These are phyloP conservation scores for Pythium dissotocum DNA, from an alignment of 352 stramenopile species.

Conservation along the genomic window DNA sequence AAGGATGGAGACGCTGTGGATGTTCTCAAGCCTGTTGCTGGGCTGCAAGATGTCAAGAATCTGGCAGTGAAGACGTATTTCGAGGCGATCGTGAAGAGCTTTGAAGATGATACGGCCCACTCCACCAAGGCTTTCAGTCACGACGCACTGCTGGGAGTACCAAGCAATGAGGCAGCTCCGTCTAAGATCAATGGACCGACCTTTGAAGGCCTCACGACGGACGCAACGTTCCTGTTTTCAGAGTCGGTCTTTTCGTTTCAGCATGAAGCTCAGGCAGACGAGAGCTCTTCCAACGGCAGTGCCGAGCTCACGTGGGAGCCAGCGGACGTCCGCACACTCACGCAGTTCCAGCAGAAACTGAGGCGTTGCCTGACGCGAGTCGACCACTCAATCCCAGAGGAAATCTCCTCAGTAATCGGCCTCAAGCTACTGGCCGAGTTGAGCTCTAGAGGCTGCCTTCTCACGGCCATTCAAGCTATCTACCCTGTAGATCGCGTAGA, in stretches of 20 bases:
- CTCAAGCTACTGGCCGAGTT: background rate
- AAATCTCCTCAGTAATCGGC: background rate
- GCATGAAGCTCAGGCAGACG: background rate
- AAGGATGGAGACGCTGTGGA: background rate
- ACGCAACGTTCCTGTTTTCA: conserved; percentile 20
- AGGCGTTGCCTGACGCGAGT: background rate
- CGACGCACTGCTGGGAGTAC: background rate
- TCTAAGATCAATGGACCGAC: background rate
- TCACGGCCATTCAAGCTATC: conserved; percentile 19
- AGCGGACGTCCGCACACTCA: conserved; percentile 1
- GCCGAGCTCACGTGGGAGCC: conserved; percentile 16
- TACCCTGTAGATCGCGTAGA: conserved; percentile 21
- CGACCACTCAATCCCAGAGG: conserved; percentile 12
- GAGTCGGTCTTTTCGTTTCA: background rate
- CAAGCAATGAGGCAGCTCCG: background rate
- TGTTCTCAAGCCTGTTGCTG: background rate
- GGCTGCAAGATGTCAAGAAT: background rate
- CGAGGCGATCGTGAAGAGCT: conserved; percentile 12
- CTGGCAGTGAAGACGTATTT: conserved; percentile 15
- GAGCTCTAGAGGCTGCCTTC: background rate
- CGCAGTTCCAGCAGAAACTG: conserved; percentile 13
- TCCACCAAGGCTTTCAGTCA: background rate
- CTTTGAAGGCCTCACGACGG: background rate
- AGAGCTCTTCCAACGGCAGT: background rate
- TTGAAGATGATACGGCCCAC: background rate